Conservation (phyloP, 2,329 filamentous ascomycete genomes). For the Aspergillus awamori region DNA sequence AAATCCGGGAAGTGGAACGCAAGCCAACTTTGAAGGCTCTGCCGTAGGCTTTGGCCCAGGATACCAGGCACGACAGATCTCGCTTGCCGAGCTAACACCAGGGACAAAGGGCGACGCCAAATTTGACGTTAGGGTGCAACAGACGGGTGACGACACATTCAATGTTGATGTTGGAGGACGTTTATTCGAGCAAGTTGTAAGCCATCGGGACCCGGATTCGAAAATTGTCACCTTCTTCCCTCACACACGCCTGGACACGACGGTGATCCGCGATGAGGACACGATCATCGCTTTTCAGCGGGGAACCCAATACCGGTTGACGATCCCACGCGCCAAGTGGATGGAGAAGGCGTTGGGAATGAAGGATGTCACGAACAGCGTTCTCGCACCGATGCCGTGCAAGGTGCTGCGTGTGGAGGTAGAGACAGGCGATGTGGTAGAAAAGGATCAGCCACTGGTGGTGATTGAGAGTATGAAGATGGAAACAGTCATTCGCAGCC, state of each 20-base stretch:
- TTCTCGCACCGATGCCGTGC: conserved; percentile 94
- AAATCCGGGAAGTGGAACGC: conserved; percentile 29
- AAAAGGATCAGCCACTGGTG: conserved; percentile 83
- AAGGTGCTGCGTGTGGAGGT: conserved; percentile 93
- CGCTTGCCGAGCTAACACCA: conserved; percentile 53
- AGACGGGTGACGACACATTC: conserved; percentile 53
- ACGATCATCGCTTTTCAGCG: conserved; percentile 75
- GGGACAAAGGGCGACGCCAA: conserved; percentile 40
- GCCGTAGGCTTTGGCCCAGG: conserved; percentile 63
- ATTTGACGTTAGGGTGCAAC: conserved; percentile 54
- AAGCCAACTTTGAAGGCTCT: conserved; percentile 35
- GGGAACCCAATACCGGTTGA: conserved; percentile 60
- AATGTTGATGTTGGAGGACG: conserved; percentile 51
- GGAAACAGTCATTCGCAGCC: conserved; percentile 80
- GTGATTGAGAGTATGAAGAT: conserved; percentile 94
- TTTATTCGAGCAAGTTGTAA: conserved; percentile 50
- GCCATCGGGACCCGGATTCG: conserved; percentile 49
- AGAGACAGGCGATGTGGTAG: conserved; percentile 75
- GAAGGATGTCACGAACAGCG: conserved; percentile 78
- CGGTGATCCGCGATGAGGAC: conserved; percentile 62
- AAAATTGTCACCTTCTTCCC: conserved; percentile 75
- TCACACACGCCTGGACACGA: conserved; percentile 75
- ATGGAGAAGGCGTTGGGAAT: conserved; percentile 83
- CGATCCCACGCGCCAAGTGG: conserved; percentile 69
- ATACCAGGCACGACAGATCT: conserved; percentile 66